A percentile compares a stretch with the other conserved stretches of the same genome.
Conservation (phyloP, 768 basidiomycete species). For the Lactifluus piperatus region DNA sequence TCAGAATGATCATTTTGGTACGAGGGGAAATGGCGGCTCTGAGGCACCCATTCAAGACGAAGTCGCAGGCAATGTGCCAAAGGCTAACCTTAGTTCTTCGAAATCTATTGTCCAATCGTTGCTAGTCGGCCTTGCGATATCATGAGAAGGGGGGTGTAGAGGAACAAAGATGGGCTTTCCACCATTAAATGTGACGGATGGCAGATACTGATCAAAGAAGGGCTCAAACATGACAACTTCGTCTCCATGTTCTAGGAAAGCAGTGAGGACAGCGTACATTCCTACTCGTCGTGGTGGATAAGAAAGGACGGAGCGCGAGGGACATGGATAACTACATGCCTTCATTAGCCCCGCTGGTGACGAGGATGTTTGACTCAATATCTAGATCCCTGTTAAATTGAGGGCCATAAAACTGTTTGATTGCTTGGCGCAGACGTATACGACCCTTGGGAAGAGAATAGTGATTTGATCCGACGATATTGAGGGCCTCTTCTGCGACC, state of each 20-base stretch:
- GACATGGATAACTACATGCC: slow-evolving; percentile 37
- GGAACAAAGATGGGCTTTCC: slow-evolving; percentile 93
- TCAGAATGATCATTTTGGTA: slow-evolving; percentile 91
- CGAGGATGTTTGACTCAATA: slow-evolving; percentile 80
- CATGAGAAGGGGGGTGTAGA: slow-evolving; percentile 69
- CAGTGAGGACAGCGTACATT: slow-evolving; percentile 87
- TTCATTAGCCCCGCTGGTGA: slow-evolving; percentile 97
- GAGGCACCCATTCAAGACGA: slow-evolving; percentile 4
- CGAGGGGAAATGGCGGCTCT: slow-evolving; percentile 79
- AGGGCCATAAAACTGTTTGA: slow-evolving; percentile 71
- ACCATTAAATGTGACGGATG: slow-evolving; percentile 89
- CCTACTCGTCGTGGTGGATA: slow-evolving; percentile 37
- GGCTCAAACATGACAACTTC: slow-evolving; percentile 99
- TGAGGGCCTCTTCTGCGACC: slow-evolving; percentile 63
- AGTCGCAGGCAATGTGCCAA: not conserved
- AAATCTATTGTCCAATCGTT: slow-evolving; percentile 87
- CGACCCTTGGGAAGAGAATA: slow-evolving; percentile 90
- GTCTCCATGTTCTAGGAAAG: slow-evolving; percentile 86
- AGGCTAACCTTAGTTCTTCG: slow-evolving; percentile 67
- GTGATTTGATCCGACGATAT: slow-evolving; percentile 59
- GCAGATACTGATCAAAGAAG: slow-evolving; percentile 94
- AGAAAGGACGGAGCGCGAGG: not conserved
- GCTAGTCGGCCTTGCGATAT: slow-evolving; percentile 42
- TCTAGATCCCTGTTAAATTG: slow-evolving; percentile 61
- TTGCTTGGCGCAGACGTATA: slow-evolving; percentile 78